Percentiles rank a stretch among this genome's conserved stretches.
These are phyloP conservation scores for Globisporangium lucens DNA, from an alignment of 352 stramenopile species.

Conservation along the genomic window DNA sequence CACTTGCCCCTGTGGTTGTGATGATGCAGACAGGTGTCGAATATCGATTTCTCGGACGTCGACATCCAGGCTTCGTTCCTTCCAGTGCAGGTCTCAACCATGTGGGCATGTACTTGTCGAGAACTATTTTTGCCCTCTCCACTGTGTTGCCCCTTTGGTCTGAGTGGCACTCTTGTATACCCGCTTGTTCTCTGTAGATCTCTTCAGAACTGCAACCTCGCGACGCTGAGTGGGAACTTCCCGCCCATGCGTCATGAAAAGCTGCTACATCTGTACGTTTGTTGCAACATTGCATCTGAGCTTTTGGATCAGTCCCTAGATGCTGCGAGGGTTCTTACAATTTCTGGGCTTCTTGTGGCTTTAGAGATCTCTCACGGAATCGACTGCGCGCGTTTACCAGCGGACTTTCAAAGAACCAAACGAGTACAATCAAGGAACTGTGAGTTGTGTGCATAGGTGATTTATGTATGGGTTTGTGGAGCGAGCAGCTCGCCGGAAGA, in stretches of 20 bases:
- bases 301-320: neutral
- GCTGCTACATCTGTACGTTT: neutral
- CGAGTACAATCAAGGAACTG: neutral
- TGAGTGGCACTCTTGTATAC: too few relatives aligned
- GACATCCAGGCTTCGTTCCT: neutral
- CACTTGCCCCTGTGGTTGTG: neutral
- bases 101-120: neutral
- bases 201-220: neutral
- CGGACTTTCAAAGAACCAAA: neutral
- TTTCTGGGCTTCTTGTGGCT: too few relatives aligned
- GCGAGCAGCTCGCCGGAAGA: neutral
- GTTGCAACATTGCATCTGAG: neutral
- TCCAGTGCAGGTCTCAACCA: neutral
- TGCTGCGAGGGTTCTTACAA: too few relatives aligned
- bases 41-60: neutral
- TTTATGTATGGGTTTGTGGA: neutral
- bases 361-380: neutral
- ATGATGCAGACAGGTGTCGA: neutral
- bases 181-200: neutral
- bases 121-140: too few relatives aligned
- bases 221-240: neutral
- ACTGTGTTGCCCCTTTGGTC: too few relatives aligned
- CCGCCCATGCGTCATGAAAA: neutral
- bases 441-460: neutral
- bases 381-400: neutral